phyloP scores from a whole-genome alignment of 345 rosid genomes.

The Populus ilicifolia region DNA sequence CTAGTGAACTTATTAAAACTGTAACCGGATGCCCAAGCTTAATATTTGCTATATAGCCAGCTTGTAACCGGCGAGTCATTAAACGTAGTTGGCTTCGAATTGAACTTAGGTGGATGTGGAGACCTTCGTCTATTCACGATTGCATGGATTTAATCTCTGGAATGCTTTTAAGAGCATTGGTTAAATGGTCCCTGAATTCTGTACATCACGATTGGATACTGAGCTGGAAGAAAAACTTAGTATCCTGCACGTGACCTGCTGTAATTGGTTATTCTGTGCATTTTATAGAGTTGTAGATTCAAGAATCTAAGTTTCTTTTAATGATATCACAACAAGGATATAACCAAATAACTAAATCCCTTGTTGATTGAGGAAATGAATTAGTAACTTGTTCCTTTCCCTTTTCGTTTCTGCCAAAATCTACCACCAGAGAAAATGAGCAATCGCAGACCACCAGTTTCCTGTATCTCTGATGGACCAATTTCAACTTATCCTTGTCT shows the following conservation, averaged over 20 bases:
- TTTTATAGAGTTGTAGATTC: neutral
- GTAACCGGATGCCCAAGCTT: neutral
- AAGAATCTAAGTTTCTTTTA: no score
- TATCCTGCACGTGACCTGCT: neutral
- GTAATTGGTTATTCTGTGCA: neutral
- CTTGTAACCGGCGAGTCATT: neutral
- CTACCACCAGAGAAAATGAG: neutral
- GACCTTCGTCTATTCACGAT: no score
- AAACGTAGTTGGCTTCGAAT: no score
- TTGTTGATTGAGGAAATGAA: neutral
- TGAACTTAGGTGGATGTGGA: no score
- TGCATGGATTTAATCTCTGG: no score
- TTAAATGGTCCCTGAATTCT: no score
- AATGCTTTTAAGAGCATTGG: no score
- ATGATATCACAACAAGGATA: neutral
- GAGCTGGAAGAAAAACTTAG: no score
- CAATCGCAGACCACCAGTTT: neutral
- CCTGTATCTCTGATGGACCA: neutral
- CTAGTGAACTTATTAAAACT: neutral
- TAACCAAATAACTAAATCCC: neutral
- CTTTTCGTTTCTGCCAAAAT: neutral
- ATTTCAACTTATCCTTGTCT: constrained; percentile 1
- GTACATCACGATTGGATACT: no score
- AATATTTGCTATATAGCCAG: no score
- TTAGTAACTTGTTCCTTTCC: neutral